Evolutionary conservation across 345 rosid genomes (phyloP), one percentile per base, ranked within the genome.

Genomic region (Lepidium didymum): DNA sequence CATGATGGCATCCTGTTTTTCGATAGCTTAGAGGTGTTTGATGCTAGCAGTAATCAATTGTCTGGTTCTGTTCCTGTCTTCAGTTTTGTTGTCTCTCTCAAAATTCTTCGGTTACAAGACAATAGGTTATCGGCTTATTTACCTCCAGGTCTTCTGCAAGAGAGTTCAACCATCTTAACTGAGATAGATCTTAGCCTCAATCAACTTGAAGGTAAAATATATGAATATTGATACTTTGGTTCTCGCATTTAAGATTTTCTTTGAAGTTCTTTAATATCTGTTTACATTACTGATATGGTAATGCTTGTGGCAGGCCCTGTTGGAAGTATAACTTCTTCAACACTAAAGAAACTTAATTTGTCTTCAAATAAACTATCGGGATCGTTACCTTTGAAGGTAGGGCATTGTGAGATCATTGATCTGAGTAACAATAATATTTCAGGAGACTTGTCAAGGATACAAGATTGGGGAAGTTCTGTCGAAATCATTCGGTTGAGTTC

Each of bases 131-230:
- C 98, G 0, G 91, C 85, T 41, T 75, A 84, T 64, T 50, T 86
- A 35, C 95, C 92, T 7, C 82, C 80, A 60, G 86, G 85, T 54
- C 80, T 89, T 64, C 59, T 89, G 62, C 87, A 84, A 69, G 96
- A 85, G 59, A 86, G 83, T 75, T 87, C 98, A 63, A 86, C 83
- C 82, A 53, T 92, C 49, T 70, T 92, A 70, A 75, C 91, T 35
- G 96, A 92, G 69, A 81, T 92, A 53, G 96, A 92, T 79, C 92
- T 92, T 65, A 84, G 96, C 84, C 78, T 44, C 62, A 87, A 92
- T 75, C 89, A 78, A 69, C 82, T 92, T 9, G 85, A 85, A 84
- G 98, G 98, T 89, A 87, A 27, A 27, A 12, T 21, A 1, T 54
- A 27, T 40, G 51, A 46, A 51, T 35, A 18, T 12, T 50, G 14